phyloP scores from a whole-genome alignment of 164 flowering plant genomes.

The Litsea cubeba region DNA sequence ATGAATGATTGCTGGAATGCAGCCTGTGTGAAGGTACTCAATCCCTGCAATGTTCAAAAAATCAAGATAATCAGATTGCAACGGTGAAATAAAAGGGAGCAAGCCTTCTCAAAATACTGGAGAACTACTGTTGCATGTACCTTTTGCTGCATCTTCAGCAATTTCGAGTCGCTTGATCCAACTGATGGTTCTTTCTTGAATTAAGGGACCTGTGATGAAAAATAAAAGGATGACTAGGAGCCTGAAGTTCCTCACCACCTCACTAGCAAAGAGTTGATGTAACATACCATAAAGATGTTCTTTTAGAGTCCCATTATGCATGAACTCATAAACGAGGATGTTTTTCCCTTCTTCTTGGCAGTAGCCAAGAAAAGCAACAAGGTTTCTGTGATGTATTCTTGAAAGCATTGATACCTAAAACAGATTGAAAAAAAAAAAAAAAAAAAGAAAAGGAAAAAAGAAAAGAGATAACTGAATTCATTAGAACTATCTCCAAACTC shows the following conservation, averaged over 20 bases:
- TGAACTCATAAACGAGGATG: conserved; percentile 91
- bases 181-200: conserved; percentile 46
- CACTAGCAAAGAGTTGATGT: not conserved
- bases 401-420: conserved; percentile 87
- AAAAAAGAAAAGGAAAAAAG: too few species aligned
- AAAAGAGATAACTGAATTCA: too few species aligned
- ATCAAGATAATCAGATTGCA: not conserved
- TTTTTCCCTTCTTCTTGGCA: conserved; percentile 90
- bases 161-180: conserved; percentile 98
- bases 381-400: conserved; percentile 94
- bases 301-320: conserved; percentile 98
- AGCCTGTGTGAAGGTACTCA: conserved; percentile 95
- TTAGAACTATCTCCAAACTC: too few species aligned
- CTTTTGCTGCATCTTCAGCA: conserved; percentile 99
- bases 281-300: conserved; percentile 89
- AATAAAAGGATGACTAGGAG: conserved; percentile 3
- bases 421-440: conserved; percentile 5
- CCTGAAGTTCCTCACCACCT: conserved; percentile 3
- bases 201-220: conserved; percentile 46
- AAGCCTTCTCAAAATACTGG: not conserved
- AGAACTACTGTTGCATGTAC: conserved; percentile 25
- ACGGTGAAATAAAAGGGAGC: not conserved
- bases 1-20: conserved; percentile 87
- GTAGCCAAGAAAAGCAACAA: conserved; percentile 91
- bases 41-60: conserved; percentile 52